Conservation (phyloP, 441 rosid genomes). For the Pelargonium citronellum region DNA sequence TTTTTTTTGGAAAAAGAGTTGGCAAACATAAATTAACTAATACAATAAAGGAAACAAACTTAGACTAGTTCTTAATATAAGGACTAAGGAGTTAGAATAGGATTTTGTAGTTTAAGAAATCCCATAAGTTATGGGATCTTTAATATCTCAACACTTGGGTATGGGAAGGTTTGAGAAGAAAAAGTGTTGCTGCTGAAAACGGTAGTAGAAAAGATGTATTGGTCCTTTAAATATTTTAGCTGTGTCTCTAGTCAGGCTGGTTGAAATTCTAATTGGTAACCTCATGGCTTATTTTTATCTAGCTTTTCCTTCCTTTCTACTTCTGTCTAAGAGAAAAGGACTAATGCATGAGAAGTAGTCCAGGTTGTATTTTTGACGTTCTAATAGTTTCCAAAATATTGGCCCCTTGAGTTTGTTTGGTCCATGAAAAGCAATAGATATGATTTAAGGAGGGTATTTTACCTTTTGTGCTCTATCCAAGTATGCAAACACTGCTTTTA, state of each 20-base stretch:
- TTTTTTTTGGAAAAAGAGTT: not conserved
- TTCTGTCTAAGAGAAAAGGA: not conserved
- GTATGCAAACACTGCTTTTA: too few relatives aligned
- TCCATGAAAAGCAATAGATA: not conserved
- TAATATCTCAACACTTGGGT: not conserved
- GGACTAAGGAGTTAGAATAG: too few relatives aligned
- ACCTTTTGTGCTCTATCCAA: too few relatives aligned
- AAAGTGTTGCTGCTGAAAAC: not conserved
- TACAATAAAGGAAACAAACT: too few relatives aligned
- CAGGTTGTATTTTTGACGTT: not conserved
- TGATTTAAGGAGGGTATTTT: not conserved
- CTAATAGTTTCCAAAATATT: not conserved
- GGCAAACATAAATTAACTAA: not conserved
- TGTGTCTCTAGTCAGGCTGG: slow-evolving; percentile 1
- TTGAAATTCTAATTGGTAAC: not conserved
- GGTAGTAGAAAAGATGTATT: not conserved
- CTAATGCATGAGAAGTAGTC: not conserved
- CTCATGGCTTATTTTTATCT: not conserved
- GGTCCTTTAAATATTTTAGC: not conserved
- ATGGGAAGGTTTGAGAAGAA: not conserved
- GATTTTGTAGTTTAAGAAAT: too few relatives aligned
- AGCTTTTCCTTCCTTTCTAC: not conserved
- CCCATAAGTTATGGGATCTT: too few relatives aligned
- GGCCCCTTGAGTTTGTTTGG: not conserved
- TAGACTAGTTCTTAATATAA: too few relatives aligned